A percentile compares a stretch with the other conserved stretches of the same genome.
These are phyloP conservation scores for Yamadazyma trypodendri DNA, from an alignment of 1,139 yeast genomes.

Conservation along the genomic window DNA sequence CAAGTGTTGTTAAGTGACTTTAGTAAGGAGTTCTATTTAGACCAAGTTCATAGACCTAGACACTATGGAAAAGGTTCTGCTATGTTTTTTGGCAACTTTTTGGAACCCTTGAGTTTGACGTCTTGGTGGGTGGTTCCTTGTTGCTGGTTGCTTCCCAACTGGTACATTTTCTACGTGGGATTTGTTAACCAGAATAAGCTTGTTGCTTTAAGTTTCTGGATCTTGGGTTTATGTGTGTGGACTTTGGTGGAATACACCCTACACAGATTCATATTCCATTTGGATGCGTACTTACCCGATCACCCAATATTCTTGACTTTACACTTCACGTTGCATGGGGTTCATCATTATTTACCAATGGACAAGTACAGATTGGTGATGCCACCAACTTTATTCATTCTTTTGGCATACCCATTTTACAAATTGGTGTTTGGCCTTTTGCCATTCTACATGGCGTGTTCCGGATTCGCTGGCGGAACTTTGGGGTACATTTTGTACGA, in stretches of 20 bases:
- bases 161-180: constrained; percentile 45
- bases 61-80: constrained; percentile 85
- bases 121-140: constrained; percentile 76
- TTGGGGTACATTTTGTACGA: constrained; percentile 92
- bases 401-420: constrained; percentile 47
- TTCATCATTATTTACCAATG: constrained; percentile 97
- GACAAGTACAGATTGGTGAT: constrained; percentile 87
- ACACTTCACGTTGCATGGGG: constrained; percentile 91
- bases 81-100: constrained; percentile 55
- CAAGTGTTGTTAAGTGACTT: constrained; percentile 77
- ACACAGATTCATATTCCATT: constrained; percentile 91
- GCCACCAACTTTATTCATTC: constrained; percentile 82
- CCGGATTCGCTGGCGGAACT: constrained; percentile 88
- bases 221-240: constrained; percentile 81
- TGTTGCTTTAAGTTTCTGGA: constrained; percentile 45
- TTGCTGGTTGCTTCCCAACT: constrained; percentile 82
- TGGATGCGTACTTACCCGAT: constrained; percentile 84
- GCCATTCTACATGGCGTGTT: constrained; percentile 49
- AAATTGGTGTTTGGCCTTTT: constrained; percentile 35
- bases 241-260: constrained; percentile 82
- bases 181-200: constrained; percentile 34
- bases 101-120: constrained; percentile 48
- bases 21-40: constrained; percentile 84
- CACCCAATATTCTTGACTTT: constrained; percentile 69
- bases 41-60: constrained; percentile 96